A percentile compares a stretch with the other conserved stretches of the same genome.
Conservation (phyloP, 345 rosid genomes). For the Aquilaria sinensis region DNA sequence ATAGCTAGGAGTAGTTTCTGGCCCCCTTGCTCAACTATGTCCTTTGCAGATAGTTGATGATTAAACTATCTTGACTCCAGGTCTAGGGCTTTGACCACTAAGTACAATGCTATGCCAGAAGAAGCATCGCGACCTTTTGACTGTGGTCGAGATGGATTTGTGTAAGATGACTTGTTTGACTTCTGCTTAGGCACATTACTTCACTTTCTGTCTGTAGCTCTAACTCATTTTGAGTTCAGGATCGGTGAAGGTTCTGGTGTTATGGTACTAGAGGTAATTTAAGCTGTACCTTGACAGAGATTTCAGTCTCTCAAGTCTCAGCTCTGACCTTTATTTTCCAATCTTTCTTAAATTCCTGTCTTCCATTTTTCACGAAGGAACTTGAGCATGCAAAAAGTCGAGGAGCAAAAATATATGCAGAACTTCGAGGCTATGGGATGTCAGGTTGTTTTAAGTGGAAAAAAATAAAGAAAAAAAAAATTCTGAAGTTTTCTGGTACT, state of each 20-base stretch:
- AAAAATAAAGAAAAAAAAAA: not conserved
- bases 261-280: constrained; percentile 78
- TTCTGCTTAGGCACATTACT: constrained; percentile 5
- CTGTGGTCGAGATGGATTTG: constrained; percentile 90
- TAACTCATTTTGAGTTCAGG: constrained; percentile 40
- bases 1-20: too few species aligned
- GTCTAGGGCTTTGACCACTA: constrained; percentile 83
- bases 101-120: constrained; percentile 63
- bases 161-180: constrained; percentile 46
- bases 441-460: constrained; percentile 50
- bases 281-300: constrained; percentile 5
- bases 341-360: not conserved
- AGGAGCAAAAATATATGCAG: constrained; percentile 87
- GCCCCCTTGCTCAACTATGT: too few species aligned
- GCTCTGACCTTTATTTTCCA: not conserved
- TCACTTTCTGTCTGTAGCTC: constrained; percentile 5
- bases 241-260: constrained; percentile 95
- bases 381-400: constrained; percentile 87
- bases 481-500: too few species aligned
- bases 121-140: constrained; percentile 98
- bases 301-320: constrained; percentile 1
- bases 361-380: constrained; percentile 37
- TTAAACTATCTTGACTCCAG: constrained; percentile 30
- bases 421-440: constrained; percentile 96
- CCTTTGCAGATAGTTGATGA: constrained; percentile 6